phyloP scores from a whole-genome alignment of 257 asterid genomes.

The Solanum lignicaule region DNA sequence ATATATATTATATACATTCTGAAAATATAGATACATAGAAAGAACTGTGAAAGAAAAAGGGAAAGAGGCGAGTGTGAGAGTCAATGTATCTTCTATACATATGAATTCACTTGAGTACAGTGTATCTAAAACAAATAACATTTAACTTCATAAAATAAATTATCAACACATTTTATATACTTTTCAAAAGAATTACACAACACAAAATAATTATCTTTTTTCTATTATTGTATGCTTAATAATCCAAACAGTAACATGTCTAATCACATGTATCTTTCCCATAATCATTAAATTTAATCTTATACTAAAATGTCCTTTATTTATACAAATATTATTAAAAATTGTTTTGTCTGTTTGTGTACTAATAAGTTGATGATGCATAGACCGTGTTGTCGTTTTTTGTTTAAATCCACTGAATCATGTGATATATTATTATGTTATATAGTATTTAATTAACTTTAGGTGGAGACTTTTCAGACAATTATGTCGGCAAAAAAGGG shows the following conservation, averaged over 20 bases:
- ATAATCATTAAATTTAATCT: background rate
- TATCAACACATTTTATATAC: background rate
- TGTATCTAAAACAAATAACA: background rate
- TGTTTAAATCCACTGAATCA: background rate
- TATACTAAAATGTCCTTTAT: background rate
- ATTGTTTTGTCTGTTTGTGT: background rate
- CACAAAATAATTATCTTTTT: background rate
- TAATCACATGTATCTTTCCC: background rate
- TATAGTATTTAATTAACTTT: background rate
- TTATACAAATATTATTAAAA: background rate
- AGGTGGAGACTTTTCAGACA: background rate
- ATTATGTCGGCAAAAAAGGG: background rate
- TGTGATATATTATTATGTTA: background rate
- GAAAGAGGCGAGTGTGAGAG: accelerated
- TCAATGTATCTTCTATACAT: background rate
- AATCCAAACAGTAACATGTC: background rate
- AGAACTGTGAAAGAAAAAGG: background rate
- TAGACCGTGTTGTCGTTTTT: background rate
- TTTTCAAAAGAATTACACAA: background rate
- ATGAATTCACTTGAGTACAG: too few species aligned
- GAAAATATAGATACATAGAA: background rate
- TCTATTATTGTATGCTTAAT: background rate
- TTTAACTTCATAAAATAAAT: background rate
- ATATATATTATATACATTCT: too few species aligned
- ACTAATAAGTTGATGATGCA: background rate